Conservation (phyloP, 1,284 basidiomycete species). For the Trametes versicolor region DNA sequence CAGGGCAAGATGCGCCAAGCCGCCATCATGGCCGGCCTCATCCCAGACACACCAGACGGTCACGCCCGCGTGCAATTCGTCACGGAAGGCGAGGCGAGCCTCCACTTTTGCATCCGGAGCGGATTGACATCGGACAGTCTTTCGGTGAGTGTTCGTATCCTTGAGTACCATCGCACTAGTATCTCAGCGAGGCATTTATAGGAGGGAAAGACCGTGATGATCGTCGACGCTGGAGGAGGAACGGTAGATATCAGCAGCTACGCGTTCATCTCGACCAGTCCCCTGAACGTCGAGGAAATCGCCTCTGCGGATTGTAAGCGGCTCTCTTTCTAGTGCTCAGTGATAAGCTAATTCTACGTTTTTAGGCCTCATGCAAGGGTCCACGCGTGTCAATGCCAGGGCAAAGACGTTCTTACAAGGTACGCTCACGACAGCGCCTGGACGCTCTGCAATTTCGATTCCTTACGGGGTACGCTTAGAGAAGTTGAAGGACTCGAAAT, state of each 20-base stretch:
- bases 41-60: conserved; percentile 41
- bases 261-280: conserved; percentile 37
- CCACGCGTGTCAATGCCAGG: conserved; percentile 41
- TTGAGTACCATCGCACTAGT: too few species aligned
- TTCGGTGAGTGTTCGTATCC: conserved; percentile 31
- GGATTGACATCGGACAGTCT: conserved; percentile 48
- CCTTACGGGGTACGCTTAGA: conserved; percentile 36
- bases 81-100: conserved; percentile 59
- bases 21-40: conserved; percentile 46
- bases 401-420: conserved; percentile 46
- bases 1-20: conserved; percentile 53
- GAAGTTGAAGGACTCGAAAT: conserved; percentile 48
- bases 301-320: conserved; percentile 21
- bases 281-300: conserved; percentile 26
- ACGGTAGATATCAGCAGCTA: conserved; percentile 66
- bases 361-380: conserved; percentile 41
- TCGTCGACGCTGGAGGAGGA: conserved; percentile 67
- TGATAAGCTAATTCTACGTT: not conserved
- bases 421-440: too few species aligned
- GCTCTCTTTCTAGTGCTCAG: not conserved
- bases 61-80: conserved; percentile 53
- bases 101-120: conserved; percentile 55
- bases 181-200: conserved; percentile 14
- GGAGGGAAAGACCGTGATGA: conserved; percentile 54
- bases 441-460: too few species aligned